Evolutionary conservation across 2,329 filamentous ascomycete genomes (phyloP).

Genomic region (Verticillium nonalfalfae): DNA sequence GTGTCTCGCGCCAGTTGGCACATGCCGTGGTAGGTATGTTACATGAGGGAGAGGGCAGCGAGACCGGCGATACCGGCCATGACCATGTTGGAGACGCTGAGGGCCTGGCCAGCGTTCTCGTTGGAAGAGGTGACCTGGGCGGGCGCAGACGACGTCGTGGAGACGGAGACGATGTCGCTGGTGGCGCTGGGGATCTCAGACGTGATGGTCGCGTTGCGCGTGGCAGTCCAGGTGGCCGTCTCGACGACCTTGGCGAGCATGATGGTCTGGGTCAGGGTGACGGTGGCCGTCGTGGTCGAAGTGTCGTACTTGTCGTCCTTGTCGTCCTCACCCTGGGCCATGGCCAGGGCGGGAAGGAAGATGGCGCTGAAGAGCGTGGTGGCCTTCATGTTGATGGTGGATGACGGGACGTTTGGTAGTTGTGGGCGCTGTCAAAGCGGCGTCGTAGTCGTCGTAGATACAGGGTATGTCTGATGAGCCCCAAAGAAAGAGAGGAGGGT

Average conservation of each 20-base stretch:
- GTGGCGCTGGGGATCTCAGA: constrained; percentile 15
- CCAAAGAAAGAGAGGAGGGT: neutral
- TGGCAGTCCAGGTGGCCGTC: constrained; percentile 28
- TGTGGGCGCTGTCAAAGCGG: constrained; percentile 15
- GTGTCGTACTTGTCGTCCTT: constrained; percentile 27
- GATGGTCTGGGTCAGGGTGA: constrained; percentile 44
- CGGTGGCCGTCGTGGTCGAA: constrained; percentile 34
- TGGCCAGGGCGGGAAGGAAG: constrained; percentile 46
- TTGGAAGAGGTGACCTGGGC: neutral
- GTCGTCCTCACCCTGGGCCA: constrained; percentile 29
- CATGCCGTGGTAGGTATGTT: constrained; percentile 17
- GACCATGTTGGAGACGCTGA: constrained; percentile 37
- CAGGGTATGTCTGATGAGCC: neutral
- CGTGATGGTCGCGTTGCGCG: constrained; percentile 21
- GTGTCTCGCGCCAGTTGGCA: neutral
- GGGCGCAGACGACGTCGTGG: constrained; percentile 17
- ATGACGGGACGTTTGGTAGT: constrained; percentile 6
- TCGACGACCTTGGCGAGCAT: constrained; percentile 39
- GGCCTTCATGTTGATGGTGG: constrained; percentile 27
- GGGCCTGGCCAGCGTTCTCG: constrained; percentile 32
- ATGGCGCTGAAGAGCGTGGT: constrained; percentile 37
- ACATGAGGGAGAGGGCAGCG: constrained; percentile 44
- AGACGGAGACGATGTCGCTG: constrained; percentile 18
- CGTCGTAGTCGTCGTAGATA: neutral
- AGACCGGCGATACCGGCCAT: constrained; percentile 44